These are phyloP conservation scores for Papiliotrema nemorosa DNA, from an alignment of 1,284 basidiomycete species.

Conservation along the genomic window DNA sequence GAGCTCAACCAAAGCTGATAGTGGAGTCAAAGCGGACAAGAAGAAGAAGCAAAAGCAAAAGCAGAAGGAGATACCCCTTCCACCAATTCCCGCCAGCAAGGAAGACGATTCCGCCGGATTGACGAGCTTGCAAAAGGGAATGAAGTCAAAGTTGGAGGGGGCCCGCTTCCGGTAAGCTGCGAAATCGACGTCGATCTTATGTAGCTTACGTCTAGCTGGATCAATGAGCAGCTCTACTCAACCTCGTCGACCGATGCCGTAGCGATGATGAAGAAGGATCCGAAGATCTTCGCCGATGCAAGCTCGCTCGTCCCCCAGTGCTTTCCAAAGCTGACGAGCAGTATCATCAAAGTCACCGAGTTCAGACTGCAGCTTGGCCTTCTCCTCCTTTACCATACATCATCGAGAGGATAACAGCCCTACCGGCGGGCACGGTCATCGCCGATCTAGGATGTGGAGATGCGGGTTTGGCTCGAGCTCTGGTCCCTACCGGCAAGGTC, in stretches of 20 bases:
- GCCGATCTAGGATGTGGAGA: conserved; percentile 96
- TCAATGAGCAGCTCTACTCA: conserved; percentile 85
- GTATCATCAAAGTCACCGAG: conserved; percentile 88
- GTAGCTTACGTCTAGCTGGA: conserved; percentile 56
- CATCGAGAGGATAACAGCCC: conserved; percentile 57
- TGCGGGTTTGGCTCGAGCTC: conserved; percentile 73
- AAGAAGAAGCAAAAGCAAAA: conserved; percentile 3
- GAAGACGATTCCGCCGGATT: conserved; percentile 45
- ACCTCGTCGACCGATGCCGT: conserved; percentile 69
- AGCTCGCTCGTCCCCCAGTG: conserved; percentile 20
- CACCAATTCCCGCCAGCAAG: not conserved
- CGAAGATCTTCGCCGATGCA: conserved; percentile 71
- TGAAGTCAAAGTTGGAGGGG: conserved; percentile 75
- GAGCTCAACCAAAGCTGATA: no score
- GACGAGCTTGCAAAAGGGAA: conserved; percentile 67
- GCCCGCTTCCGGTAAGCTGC: conserved; percentile 71
- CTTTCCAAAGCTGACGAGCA: conserved; percentile 43
- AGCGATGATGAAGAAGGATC: conserved; percentile 75
- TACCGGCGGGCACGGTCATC: conserved; percentile 67
- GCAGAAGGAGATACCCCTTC: conserved; percentile 2
- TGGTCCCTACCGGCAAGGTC: conserved; percentile 64
- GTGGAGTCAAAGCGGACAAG: conserved; percentile 3
- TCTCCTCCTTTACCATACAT: conserved; percentile 81
- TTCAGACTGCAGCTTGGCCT: conserved; percentile 86
- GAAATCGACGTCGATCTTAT: not conserved